Evolutionary conservation across 129 eudicot species (phyloP).

Genomic region (Flaveria brownii): DNA sequence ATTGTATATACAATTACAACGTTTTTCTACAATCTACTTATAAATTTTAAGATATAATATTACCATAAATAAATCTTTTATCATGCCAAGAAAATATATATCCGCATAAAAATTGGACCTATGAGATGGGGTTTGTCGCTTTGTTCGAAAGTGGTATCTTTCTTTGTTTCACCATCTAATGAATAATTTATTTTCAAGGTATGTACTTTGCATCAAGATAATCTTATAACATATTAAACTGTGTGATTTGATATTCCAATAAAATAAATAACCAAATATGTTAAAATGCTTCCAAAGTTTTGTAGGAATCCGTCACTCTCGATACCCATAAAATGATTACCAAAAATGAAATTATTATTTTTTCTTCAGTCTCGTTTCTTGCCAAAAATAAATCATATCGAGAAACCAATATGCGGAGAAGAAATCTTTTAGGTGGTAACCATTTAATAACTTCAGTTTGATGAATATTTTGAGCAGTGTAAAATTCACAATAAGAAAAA

Average conservation of each 20-base stretch:
- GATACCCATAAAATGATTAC: conserved; percentile 16
- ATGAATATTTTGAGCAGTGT: no score
- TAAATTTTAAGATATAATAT: neutral
- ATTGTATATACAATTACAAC: no score
- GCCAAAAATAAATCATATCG: conserved; percentile 1
- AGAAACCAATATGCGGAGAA: conserved; percentile 17
- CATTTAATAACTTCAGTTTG: no score
- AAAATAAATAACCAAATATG: conserved; percentile 15
- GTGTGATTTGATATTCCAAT: conserved; percentile 27
- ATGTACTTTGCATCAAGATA: conserved; percentile 23
- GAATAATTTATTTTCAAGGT: neutral
- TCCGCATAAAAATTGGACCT: conserved; percentile 6
- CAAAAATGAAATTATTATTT: neutral
- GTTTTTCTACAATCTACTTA: no score
- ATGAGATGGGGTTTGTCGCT: conserved; percentile 14
- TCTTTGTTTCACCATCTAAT: conserved; percentile 25
- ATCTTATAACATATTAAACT: conserved; percentile 9
- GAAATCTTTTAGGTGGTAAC: neutral
- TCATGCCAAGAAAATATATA: neutral
- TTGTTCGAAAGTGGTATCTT: conserved; percentile 18
- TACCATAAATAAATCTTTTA: neutral
- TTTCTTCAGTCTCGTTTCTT: conserved; percentile 18
- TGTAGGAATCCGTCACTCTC: conserved; percentile 28
- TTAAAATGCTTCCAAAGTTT: conserved; percentile 7
- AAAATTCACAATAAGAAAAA: no score